Conservation (phyloP, 768 basidiomycete genomes). For the Suillus occidentalis region DNA sequence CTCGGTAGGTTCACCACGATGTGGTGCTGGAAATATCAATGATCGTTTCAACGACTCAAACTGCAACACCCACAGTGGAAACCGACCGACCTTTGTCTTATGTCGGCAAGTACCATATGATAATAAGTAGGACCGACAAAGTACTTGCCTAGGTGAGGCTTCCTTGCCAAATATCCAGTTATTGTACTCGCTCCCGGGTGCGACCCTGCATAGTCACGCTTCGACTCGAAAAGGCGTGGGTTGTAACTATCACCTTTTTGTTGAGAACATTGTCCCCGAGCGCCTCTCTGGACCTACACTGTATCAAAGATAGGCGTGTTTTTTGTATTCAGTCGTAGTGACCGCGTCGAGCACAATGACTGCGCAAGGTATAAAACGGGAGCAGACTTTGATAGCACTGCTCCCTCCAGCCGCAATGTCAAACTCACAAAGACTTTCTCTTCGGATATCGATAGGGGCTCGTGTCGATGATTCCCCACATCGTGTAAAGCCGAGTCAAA, state of each 20-base stretch:
- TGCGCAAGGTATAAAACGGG: neutral
- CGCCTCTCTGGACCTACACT: constrained; percentile 6
- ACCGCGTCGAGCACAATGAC: constrained; percentile 1
- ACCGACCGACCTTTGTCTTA: neutral
- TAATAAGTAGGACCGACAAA: neutral
- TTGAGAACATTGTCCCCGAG: neutral
- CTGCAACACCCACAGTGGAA: neutral
- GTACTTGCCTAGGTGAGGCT: neutral
- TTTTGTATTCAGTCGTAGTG: neutral
- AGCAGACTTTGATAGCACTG: no score
- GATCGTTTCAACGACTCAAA: neutral
- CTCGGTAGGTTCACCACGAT: neutral
- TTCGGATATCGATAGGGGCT: neutral
- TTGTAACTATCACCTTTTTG: neutral
- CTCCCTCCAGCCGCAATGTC: neutral
- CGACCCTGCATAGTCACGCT: neutral
- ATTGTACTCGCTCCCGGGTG: neutral
- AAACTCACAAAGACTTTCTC: neutral
- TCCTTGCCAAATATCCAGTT: neutral
- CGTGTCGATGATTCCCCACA: neutral
- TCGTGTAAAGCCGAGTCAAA: neutral
- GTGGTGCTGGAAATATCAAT: neutral
- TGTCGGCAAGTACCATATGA: neutral
- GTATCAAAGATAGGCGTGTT: neutral
- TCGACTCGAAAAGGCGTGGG: neutral